Base-by-base conservation (phyloP, 1,284 basidiomycete genomes). In the Apiotrichum sp. region DNA sequence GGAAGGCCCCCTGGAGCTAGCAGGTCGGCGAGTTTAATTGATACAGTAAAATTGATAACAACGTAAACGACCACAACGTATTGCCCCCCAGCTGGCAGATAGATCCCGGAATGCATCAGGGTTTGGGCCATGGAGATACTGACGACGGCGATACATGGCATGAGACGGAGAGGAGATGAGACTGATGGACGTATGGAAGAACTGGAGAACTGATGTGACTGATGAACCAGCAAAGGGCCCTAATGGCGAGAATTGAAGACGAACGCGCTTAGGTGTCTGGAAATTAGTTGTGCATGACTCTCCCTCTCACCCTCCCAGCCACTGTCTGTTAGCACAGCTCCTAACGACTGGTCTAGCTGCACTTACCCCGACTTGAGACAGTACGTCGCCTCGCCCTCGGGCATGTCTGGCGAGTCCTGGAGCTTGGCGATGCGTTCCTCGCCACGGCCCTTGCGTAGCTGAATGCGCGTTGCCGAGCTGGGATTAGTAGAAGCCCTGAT, bases 381-480 rank as follows among this genome's bases (percentile, higher is more conserved):
- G 75, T 93, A 93, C 1, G 89, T 90, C 3, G 90, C 91, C 76
- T 93, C 90, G 64, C 88, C 90, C 76, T 93, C 90, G 7, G 89
- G 89, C 64, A 86, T 83, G 70, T 95, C 92, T 4, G 92, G 92
- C 66, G 88, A 92, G 71, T 96, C 92, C 42, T 92, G 88, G 3
- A 96, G 81, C 71, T 95, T 96, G n/a, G 91, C 91, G 34, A 95
- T 89, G 56, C 92, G 86, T 77, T 96, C 92, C 71, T 95, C 92
- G 4, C 89, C 92, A 46, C 91, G 85, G 62, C 92, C 90, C 88
- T 77, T 77, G 48, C 73, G 65, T 14, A 74, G 65, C 57, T 69
- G 62, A 42, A 75, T 71, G 16, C 72, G 71, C 13, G 71, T 72
- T 0, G 72, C 71, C 34, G 69, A 72, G 14, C 69, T 70, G 51